These are phyloP conservation scores for Nidularia sp. DNA, from an alignment of 768 basidiomycete species.

Conservation along the genomic window DNA sequence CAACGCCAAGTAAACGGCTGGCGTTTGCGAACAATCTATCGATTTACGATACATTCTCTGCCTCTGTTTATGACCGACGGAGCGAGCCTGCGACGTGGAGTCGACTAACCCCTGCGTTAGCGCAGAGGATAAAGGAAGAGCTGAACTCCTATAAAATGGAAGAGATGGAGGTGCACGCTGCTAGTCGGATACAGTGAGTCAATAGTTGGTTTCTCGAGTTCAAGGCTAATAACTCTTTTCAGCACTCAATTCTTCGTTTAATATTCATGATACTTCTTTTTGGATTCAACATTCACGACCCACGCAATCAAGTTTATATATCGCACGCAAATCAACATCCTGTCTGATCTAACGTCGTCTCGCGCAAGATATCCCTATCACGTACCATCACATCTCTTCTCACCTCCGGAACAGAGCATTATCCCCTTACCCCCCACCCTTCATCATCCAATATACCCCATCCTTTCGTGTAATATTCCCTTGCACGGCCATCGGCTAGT, in stretches of 20 bases:
- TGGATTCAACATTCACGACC: conserved; percentile 20
- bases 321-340: conserved; percentile 17
- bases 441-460: background rate
- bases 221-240: conserved; percentile 5
- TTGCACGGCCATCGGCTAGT: background rate
- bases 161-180: conserved; percentile 97
- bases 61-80: conserved; percentile 87
- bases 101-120: conserved; percentile 88
- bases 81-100: conserved; percentile 98
- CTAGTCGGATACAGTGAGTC: conserved; percentile 86
- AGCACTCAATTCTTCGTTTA: conserved; percentile 90
- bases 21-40: conserved; percentile 90
- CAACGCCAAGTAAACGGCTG: conserved; percentile 66
- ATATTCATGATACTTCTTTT: conserved; percentile 15
- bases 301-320: conserved; percentile 13
- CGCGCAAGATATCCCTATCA: conserved; percentile 10
- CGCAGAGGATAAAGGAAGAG: conserved; percentile 97
- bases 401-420: conserved; percentile 10
- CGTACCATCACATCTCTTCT: conserved; percentile 4
- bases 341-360: conserved; percentile 19
- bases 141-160: conserved; percentile 99
- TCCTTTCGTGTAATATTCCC: conserved; percentile 2
- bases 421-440: conserved; percentile 4
- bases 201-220: conserved; percentile 4
- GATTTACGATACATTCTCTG: conserved; percentile 95